These are phyloP conservation scores for Wallacemonas sp. DNA, from an alignment of 208 protist genomes.

Conservation along the genomic window DNA sequence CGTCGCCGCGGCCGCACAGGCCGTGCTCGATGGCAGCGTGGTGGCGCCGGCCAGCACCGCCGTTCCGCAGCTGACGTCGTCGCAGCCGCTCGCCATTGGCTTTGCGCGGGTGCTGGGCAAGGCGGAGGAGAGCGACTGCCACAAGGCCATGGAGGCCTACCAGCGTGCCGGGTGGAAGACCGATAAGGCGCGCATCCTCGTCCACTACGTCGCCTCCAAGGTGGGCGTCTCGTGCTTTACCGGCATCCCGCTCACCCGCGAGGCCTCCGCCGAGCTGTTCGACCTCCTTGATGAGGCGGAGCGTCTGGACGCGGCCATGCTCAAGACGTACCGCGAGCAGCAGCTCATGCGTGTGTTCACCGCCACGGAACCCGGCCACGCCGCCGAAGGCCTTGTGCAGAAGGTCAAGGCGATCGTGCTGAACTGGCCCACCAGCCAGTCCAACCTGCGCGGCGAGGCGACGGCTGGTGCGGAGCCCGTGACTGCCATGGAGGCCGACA, in stretches of 20 bases:
- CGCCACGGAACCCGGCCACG: conserved; percentile 19
- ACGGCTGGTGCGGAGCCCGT: no score
- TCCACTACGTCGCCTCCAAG: conserved; percentile 44
- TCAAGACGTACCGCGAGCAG: conserved; percentile 38
- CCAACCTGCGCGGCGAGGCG: no score
- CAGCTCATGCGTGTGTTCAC: conserved; percentile 70
- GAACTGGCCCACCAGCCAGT: no score
- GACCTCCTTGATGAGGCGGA: conserved; percentile 43
- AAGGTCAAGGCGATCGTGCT: conserved; percentile 32
- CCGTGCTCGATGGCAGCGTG: background rate
- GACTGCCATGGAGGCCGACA: no score
- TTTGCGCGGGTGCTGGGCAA: conserved; percentile 34
- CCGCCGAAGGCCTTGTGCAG: conserved; percentile 30
- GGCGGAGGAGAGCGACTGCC: conserved; percentile 53
- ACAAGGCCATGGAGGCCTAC: conserved; percentile 56
- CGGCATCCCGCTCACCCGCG: conserved; percentile 33
- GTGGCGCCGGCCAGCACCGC: no score
- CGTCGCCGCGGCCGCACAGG: background rate
- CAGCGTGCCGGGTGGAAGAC: conserved; percentile 39
- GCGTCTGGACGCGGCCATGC: conserved; percentile 16
- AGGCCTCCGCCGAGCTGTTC: conserved; percentile 37
- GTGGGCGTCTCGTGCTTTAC: conserved; percentile 34
- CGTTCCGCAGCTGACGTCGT: conserved; percentile 13
- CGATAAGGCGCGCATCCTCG: conserved; percentile 37
- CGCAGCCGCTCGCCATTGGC: conserved; percentile 57